Evolutionary conservation across 2,329 filamentous ascomycete genomes (phyloP), one percentile per base, ranked within the genome.

Genomic region (Aspergillus bombycis): DNA sequence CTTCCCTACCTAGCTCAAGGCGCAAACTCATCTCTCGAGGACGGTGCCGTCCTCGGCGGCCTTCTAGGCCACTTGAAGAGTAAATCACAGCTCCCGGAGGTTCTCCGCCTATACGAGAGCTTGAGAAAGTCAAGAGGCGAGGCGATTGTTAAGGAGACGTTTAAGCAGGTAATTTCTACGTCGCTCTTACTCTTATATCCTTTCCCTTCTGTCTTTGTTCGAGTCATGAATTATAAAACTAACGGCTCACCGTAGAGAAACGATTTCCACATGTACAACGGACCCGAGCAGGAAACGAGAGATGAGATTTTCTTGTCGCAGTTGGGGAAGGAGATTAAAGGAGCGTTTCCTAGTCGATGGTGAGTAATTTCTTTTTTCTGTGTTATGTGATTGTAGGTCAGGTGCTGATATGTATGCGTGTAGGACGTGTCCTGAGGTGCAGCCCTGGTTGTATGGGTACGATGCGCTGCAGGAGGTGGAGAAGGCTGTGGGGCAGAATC

Each of bases 11-110:
- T 88, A 32, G 89, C 86, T 0, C 89, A 88, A 74, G 89, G 89
- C 0, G 89, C 89, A 16, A 90, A 90, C 70, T 88, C 84, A 0
- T 85, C 86, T 0, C 80, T 92, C 1, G 89, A 92, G 71, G 89
- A 92, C 59, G 89, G 88, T 0, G 88, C 88, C 0, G 87, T 89
- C 0, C 76, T 91, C 0, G 89, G 89, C 0, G 79, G 82, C 0
- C 70, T 91, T 1, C 76, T 91, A 0, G 83, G 83, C 0, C 79
- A 82, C 3, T 77, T 89, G 11, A 75, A 78, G 38, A 74, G 73
- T 0, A 82, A 79, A 54, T 69, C 68, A 0, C 76, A 82, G 0
- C 62, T 88, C 1, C 80, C 80, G 0, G 68, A 75, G 19, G 78
- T 79, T 1, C 67, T 85, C n/a, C 70, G 73, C 14, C 55, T 81